These are phyloP conservation scores for Alternaria viburni DNA, from an alignment of 2,329 filamentous ascomycete species.

Conservation along the genomic window DNA sequence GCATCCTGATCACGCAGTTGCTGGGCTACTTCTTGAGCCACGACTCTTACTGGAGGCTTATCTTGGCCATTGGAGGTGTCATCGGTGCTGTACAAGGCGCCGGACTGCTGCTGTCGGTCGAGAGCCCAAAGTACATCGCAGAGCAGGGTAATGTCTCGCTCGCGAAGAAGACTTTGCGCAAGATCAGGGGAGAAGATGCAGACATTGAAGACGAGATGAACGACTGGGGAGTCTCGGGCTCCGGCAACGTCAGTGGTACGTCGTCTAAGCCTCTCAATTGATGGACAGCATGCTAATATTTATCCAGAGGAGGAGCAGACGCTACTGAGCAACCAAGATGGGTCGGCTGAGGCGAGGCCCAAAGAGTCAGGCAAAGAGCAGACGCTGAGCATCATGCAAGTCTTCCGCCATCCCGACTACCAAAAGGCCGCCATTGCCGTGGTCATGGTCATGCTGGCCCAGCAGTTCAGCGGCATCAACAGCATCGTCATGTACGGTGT, in stretches of 20 bases:
- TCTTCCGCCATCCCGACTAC: conserved; percentile 70
- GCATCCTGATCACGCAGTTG: conserved; percentile 82
- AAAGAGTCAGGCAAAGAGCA: conserved; percentile 40
- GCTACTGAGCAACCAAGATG: conserved; percentile 60
- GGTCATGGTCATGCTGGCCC: conserved; percentile 90
- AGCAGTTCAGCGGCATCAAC: conserved; percentile 92
- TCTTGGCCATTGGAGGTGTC: conserved; percentile 74
- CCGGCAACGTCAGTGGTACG: conserved; percentile 38
- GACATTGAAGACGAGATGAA: conserved; percentile 77
- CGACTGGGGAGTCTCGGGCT: conserved; percentile 50
- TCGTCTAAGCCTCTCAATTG: not conserved
- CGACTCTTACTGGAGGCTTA: conserved; percentile 80
- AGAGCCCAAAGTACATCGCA: conserved; percentile 88
- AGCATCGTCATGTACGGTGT: conserved; percentile 99
- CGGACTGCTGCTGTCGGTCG: conserved; percentile 74
- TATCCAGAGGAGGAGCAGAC: conserved; percentile 70
- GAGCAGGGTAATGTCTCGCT: conserved; percentile 64
- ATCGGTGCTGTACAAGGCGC: conserved; percentile 72
- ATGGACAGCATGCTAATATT: conserved; percentile 17
- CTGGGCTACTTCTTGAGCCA: conserved; percentile 88
- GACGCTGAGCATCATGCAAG: conserved; percentile 57
- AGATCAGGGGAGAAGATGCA: conserved; percentile 72
- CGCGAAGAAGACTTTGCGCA: conserved; percentile 73
- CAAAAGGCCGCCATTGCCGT: conserved; percentile 85
- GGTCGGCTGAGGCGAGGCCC: conserved; percentile 28